phyloP scores from a whole-genome alignment of 2,329 filamentous ascomycete genomes.

The Trichoderma harzianum region DNA sequence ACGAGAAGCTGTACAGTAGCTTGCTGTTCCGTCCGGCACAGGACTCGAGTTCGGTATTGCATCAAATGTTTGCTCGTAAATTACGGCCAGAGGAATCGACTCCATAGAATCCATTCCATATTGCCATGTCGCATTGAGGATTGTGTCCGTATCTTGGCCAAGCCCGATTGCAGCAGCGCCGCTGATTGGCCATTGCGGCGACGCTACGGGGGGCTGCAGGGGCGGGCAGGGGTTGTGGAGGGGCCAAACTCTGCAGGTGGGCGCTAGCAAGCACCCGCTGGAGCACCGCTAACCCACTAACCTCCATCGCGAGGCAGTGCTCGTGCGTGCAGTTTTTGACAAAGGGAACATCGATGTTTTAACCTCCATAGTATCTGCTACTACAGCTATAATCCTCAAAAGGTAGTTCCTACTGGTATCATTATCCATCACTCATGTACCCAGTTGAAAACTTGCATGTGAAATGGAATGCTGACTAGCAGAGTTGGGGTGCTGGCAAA shows the following conservation, averaged over 20 bases:
- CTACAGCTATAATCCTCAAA: no score
- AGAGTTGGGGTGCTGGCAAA: no score
- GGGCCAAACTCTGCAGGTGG: neutral
- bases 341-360: neutral
- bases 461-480: no score
- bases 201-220: constrained; percentile 10
- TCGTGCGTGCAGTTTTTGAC: neutral
- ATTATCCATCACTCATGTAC: no score
- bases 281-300: neutral
- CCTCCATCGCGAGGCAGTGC: neutral
- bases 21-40: neutral
- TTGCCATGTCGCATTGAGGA: neutral
- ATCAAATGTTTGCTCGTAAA: neutral
- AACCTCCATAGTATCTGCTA: no score
- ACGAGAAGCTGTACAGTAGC: neutral
- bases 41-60: neutral
- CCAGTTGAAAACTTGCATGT: no score
- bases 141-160: neutral
- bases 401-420: no score
- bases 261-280: neutral
- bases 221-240: constrained; percentile 6
- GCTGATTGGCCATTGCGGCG: neutral
- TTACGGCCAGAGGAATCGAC: neutral
- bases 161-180: neutral
- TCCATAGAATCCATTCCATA: neutral